Evolutionary conservation across 441 rosid species (phyloP).

Genomic region (Populus tomentosa): DNA sequence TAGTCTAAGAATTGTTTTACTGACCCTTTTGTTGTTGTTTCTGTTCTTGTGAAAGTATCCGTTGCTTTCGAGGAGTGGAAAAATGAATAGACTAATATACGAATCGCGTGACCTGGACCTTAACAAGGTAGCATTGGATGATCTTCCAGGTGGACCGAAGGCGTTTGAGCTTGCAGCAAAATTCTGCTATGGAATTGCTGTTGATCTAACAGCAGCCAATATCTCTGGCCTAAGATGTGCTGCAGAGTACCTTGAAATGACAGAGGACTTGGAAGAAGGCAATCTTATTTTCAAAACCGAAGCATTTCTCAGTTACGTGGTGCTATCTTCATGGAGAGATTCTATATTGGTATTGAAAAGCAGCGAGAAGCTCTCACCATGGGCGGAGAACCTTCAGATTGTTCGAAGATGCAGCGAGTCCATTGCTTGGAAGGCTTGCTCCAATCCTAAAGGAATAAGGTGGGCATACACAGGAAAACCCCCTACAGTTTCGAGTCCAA

Average conservation of each 20-base stretch:
- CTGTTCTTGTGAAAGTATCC: slow-evolving; percentile 57
- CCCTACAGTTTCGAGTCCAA: slow-evolving; percentile 69
- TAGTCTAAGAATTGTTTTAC: neutral
- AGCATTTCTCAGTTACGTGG: slow-evolving; percentile 95
- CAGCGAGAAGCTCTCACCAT: slow-evolving; percentile 87
- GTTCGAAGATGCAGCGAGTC: slow-evolving; percentile 93
- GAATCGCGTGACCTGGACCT: slow-evolving; percentile 63
- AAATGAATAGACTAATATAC: slow-evolving; percentile 74
- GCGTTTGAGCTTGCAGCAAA: slow-evolving; percentile 88
- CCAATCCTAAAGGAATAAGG: slow-evolving; percentile 89
- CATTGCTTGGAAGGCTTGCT: slow-evolving; percentile 96
- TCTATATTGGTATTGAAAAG: slow-evolving; percentile 78
- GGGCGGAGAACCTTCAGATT: slow-evolving; percentile 96
- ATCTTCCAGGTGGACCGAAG: slow-evolving; percentile 86
- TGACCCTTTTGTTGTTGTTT: slow-evolving; percentile 7
- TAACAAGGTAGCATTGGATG: slow-evolving; percentile 55
- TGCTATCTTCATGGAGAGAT: slow-evolving; percentile 94
- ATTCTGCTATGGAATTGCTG: slow-evolving; percentile 91
- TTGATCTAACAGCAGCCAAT: slow-evolving; percentile 86
- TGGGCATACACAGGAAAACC: slow-evolving; percentile 89
- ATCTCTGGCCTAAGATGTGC: slow-evolving; percentile 85
- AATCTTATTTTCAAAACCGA: slow-evolving; percentile 95
- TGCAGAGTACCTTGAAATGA: slow-evolving; percentile 97
- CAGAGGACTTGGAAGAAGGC: slow-evolving; percentile 97
- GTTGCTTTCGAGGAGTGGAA: slow-evolving; percentile 86